Evolutionary conservation across 164 flowering plant species (phyloP).

Genomic region (grape (Vitis vinifera)): DNA sequence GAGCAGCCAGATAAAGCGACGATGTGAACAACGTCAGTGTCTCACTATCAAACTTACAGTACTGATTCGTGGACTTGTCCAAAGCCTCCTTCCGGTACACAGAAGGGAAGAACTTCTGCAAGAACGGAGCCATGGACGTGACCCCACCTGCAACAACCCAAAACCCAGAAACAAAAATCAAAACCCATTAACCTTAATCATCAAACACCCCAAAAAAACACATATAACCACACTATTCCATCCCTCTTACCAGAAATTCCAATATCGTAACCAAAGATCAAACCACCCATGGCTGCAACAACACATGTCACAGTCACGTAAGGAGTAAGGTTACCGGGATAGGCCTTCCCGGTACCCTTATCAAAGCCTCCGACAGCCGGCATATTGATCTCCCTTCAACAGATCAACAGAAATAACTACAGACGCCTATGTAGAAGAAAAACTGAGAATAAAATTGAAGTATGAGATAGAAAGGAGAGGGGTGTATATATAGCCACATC

Average conservation of each 20-base stretch:
- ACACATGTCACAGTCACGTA: constrained; percentile 49
- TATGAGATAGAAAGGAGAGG: no score
- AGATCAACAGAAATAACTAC: not conserved
- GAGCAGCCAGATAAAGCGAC: constrained; percentile 67
- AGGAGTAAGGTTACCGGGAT: constrained; percentile 58
- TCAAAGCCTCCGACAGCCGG: constrained; percentile 47
- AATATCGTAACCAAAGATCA: constrained; percentile 77
- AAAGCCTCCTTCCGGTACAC: constrained; percentile 43
- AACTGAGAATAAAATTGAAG: not conserved
- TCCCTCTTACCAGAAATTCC: constrained; percentile 64
- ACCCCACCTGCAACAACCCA: constrained; percentile 53
- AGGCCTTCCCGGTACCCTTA: constrained; percentile 27
- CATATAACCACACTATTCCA: not conserved
- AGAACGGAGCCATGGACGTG: constrained; percentile 58
- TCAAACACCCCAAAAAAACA: not conserved
- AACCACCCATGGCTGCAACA: constrained; percentile 75
- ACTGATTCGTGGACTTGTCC: constrained; percentile 46
- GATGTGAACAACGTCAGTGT: constrained; percentile 65
- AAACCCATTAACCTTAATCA: not conserved
- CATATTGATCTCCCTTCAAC: constrained; percentile 26
- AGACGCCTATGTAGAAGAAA: not conserved
- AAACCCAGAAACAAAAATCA: not conserved
- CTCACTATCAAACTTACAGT: constrained; percentile 63
- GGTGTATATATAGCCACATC: no score
- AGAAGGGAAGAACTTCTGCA: constrained; percentile 58